These are phyloP conservation scores for Pueraria montana DNA, from an alignment of 306 rosid species.

Conservation along the genomic window DNA sequence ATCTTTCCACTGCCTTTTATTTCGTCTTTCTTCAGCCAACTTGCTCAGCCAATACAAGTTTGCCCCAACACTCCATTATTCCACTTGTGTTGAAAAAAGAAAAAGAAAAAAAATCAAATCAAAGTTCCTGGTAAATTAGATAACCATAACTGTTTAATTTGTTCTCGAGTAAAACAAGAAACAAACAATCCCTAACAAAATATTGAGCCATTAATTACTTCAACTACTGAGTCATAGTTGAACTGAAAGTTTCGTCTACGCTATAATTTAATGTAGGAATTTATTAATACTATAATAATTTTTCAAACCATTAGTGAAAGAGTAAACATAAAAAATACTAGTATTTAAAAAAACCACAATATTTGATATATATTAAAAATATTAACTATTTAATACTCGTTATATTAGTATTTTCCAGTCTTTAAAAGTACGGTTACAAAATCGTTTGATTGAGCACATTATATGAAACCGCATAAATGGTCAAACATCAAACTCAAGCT, in stretches of 20 bases:
- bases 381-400: not conserved
- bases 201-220: not conserved
- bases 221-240: not conserved
- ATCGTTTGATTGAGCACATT: not conserved
- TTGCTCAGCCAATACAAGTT: not conserved
- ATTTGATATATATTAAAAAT: no score
- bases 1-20: slow-evolving; percentile 9
- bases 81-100: not conserved
- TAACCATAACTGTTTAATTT: not conserved
- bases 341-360: no score
- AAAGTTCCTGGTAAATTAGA: not conserved
- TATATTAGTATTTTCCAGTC: not conserved
- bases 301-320: not conserved
- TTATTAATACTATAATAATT: no score
- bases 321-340: not conserved
- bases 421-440: not conserved
- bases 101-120: not conserved
- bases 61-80: slow-evolving; percentile 2
- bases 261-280: not conserved
- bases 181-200: slow-evolving; percentile 6
- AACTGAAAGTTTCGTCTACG: not conserved
- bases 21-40: not conserved
- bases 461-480: not conserved
- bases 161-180: slow-evolving; percentile 32
- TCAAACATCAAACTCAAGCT: slow-evolving; percentile 42